Base-by-base conservation (phyloP, 1,284 basidiomycete species). In the Papiliotrema fonsecae region DNA sequence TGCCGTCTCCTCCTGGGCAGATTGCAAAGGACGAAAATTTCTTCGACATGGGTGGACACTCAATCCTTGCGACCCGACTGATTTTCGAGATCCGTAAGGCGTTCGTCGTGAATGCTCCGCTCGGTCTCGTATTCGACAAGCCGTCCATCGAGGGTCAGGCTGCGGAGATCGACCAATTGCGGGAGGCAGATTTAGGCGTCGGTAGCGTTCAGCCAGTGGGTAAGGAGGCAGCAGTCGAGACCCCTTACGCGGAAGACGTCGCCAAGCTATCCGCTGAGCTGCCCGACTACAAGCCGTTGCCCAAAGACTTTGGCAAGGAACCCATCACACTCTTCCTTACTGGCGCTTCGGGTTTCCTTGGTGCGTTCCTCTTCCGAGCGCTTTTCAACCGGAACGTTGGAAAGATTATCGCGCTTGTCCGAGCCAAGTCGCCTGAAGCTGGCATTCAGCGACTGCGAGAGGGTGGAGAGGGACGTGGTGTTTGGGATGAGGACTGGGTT, bases 41-140 rank as follows among this genome's bases (percentile, higher is more conserved):
- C 81, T 98, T 97, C 75, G 96, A 99, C 73, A 80, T 98, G 26
- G 96, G 96, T 32, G 96, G 96, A 2, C 96, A 99, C 76, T 98
- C 96, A 13, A 97, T 99, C 64, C 82, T 98, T 22, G 96, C 94
- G 0, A 99, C 94, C 3, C 84, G 94, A 26, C 82, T 98, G 54
- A 90, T 98, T 59, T 98, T 99, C 68, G 91, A 97, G 74, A 85
- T 99, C 53, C 85, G 96, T 68, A 97, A 94, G 76, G 77, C 80
- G 0, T 94, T 98, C 67, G 86, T 94, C 13, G 81, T 97, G 36
- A 85, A 93, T 52, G 90, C 90, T 2, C 94, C 96, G 0, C 78
- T 99, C 18, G 90, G 92, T 9, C 78, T 97, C 39, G 85, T 98
- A 26, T 99, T 97, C 71, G 88, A 94, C 51, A 79, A 87, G 61